Conservation (phyloP, 768 basidiomycete species). For the Auricularia sp. region DNA sequence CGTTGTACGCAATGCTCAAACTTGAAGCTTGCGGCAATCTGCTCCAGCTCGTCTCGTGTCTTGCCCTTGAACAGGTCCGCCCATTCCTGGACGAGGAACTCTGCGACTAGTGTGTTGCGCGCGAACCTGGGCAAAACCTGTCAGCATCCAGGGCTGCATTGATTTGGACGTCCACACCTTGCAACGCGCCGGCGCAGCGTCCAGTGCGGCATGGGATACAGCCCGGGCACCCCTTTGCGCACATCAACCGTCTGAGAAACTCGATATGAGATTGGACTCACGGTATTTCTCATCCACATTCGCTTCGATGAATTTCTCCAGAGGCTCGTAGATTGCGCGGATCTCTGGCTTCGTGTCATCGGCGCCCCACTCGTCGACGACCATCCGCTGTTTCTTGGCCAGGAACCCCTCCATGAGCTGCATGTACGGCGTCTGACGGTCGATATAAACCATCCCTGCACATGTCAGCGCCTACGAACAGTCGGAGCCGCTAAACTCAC, state of each 20-base stretch:
- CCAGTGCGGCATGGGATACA: constrained; percentile 27
- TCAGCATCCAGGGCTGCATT: neutral
- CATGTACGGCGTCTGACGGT: constrained; percentile 29
- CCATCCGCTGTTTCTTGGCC: constrained; percentile 30
- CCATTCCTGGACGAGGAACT: constrained; percentile 21
- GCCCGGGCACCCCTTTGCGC: neutral
- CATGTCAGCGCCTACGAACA: neutral
- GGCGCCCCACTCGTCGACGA: constrained; percentile 29
- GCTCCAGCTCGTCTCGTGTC: constrained; percentile 26
- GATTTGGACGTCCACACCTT: neutral
- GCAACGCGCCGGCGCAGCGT: constrained; percentile 17
- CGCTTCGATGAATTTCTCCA: constrained; percentile 20
- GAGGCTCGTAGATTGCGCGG: constrained; percentile 12
- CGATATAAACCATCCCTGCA: constrained; percentile 29
- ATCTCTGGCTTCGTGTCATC: constrained; percentile 16
- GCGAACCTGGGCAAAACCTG: constrained; percentile 11
- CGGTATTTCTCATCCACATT: constrained; percentile 4
- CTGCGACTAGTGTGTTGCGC: constrained; percentile 26
- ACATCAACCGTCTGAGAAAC: neutral
- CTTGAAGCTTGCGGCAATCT: constrained; percentile 31
- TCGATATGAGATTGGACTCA: neutral
- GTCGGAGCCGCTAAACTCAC: neutral
- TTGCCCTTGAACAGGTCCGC: constrained; percentile 25
- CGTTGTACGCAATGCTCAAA: constrained; percentile 31
- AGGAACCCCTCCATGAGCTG: constrained; percentile 27